These are phyloP conservation scores for Nakazawaea wyomingensis DNA, from an alignment of 805 yeast genomes.

Conservation along the genomic window DNA sequence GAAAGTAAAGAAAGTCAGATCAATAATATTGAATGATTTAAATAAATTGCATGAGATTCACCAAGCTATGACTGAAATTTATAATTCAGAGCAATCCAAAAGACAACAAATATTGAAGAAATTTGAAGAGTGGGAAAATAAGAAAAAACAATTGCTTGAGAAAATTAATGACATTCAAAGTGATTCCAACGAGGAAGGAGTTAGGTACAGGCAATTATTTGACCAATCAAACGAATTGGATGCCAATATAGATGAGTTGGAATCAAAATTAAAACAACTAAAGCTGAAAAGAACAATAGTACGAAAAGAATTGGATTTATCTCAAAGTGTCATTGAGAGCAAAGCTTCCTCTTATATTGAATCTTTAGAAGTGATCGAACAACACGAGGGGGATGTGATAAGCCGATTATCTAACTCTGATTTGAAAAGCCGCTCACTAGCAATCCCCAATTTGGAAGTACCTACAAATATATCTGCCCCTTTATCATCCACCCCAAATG, in stretches of 20 bases:
- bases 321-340: constrained; percentile 47
- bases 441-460: background rate
- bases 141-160: constrained; percentile 27
- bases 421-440: background rate
- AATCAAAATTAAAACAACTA: constrained; percentile 28
- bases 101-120: constrained; percentile 23
- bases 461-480: constrained; percentile 4
- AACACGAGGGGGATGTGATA: constrained; percentile 11
- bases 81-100: constrained; percentile 30
- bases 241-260: constrained; percentile 33
- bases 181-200: constrained; percentile 35
- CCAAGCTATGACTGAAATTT: constrained; percentile 42
- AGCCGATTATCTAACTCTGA: constrained; percentile 4
- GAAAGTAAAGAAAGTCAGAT: constrained; percentile 26
- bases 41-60: constrained; percentile 37
- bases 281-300: constrained; percentile 30
- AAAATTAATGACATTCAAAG: constrained; percentile 36
- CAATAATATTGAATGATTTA: constrained; percentile 20
- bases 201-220: constrained; percentile 31
- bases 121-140: constrained; percentile 37
- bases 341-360: constrained; percentile 39
- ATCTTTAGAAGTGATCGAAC: constrained; percentile 21
- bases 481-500: background rate
- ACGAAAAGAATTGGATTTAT: constrained; percentile 33
- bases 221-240: constrained; percentile 29